A percentile compares a stretch with the other conserved stretches of the same genome.
These are phyloP conservation scores for Penicillium sp. DNA, from an alignment of 2,329 filamentous ascomycete species.

Conservation along the genomic window DNA sequence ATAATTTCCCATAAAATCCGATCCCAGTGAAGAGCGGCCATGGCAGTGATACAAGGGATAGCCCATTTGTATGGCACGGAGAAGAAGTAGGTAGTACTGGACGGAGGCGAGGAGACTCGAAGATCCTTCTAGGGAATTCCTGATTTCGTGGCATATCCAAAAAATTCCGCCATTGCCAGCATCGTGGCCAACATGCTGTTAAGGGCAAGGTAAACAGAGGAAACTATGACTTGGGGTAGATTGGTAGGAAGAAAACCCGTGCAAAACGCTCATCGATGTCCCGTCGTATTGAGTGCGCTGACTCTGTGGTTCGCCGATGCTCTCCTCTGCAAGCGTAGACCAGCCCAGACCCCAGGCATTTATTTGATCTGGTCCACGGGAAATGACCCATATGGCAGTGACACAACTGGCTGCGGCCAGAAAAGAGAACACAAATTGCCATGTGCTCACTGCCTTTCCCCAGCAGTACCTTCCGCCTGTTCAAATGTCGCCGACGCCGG, in stretches of 20 bases:
- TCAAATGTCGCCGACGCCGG: background rate
- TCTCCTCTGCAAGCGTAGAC: too few relatives aligned
- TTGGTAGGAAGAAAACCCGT: background rate
- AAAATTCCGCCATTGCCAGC: background rate
- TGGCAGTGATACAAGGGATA: background rate
- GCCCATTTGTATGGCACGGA: background rate
- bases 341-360: background rate
- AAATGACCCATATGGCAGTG: background rate
- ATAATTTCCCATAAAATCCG: too few relatives aligned
- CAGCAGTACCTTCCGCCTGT: background rate
- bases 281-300: background rate
- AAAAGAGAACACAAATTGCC: background rate
- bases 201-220: background rate
- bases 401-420: background rate
- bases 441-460: background rate
- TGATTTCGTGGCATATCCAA: background rate
- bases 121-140: background rate
- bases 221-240: background rate
- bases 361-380: background rate
- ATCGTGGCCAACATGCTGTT: background rate
- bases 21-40: background rate
- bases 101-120: background rate
- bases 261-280: background rate
- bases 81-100: background rate
- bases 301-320: background rate